A percentile compares a stretch with the other conserved stretches of the same genome.
These are phyloP conservation scores for Saturnispora ahearnii DNA, from an alignment of 805 yeast genomes.

Conservation along the genomic window DNA sequence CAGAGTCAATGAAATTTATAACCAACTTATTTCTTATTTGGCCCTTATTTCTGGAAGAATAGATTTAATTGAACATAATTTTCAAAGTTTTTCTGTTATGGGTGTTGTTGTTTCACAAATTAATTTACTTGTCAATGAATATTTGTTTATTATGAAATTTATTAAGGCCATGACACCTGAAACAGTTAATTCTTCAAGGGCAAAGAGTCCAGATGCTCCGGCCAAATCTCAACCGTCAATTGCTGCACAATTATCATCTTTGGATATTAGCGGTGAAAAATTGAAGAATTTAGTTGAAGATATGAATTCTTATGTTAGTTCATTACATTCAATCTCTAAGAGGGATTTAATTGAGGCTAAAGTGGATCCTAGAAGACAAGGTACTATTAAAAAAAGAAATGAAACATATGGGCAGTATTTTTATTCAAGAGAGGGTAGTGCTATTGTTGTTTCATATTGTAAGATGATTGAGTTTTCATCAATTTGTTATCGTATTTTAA, in stretches of 20 bases:
- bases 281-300: slow-evolving; percentile 54
- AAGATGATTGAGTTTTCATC: slow-evolving; percentile 46
- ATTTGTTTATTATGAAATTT: slow-evolving; percentile 26
- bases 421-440: slow-evolving; percentile 60
- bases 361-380: slow-evolving; percentile 7
- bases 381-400: neutral
- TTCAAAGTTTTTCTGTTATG: slow-evolving; percentile 56
- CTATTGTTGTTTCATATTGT: slow-evolving; percentile 25
- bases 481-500: slow-evolving; percentile 43
- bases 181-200: slow-evolving; percentile 26
- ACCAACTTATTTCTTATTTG: slow-evolving; percentile 49
- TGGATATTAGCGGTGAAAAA: slow-evolving; percentile 35
- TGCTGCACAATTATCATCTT: slow-evolving; percentile 32
- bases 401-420: slow-evolving; percentile 28
- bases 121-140: slow-evolving; percentile 53
- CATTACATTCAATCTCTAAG: slow-evolving; percentile 36
- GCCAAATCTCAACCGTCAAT: slow-evolving; percentile 1
- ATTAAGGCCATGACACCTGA: slow-evolving; percentile 17
- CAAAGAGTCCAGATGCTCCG: neutral
- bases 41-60: slow-evolving; percentile 66
- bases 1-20: slow-evolving; percentile 57
- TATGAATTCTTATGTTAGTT: slow-evolving; percentile 54
- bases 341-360: slow-evolving; percentile 15
- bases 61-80: slow-evolving; percentile 68
- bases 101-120: slow-evolving; percentile 64